Percentiles rank a stretch among this genome's conserved stretches.
Conservation (phyloP, 2,329 filamentous ascomycete species). For the Sodiomyces alkalinus region DNA sequence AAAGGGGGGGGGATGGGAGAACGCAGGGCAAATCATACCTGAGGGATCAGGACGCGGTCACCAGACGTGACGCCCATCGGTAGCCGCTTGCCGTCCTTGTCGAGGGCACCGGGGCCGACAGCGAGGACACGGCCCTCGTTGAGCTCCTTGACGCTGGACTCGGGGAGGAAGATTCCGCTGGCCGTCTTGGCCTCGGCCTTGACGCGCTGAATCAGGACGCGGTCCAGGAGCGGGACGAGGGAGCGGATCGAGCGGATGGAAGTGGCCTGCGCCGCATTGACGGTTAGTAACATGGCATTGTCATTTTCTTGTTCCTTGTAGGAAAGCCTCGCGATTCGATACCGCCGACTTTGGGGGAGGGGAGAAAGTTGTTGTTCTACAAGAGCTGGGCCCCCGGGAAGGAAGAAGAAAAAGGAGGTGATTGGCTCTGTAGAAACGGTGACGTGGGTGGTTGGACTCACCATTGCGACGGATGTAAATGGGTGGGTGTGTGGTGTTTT, state of each 20-base stretch:
- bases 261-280: conserved; percentile 39
- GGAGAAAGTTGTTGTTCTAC: no score
- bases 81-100: conserved; percentile 80
- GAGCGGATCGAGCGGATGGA: conserved; percentile 90
- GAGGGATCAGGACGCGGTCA: conserved; percentile 90
- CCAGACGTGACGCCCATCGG: conserved; percentile 69
- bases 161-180: conserved; percentile 92
- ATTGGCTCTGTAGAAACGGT: no score
- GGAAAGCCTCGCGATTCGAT: no score
- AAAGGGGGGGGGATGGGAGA: neutral
- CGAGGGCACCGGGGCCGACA: conserved; percentile 76
- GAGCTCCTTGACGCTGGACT: conserved; percentile 92
- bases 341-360: no score
- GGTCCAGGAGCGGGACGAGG: conserved; percentile 91
- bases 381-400: no score
- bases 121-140: conserved; percentile 96
- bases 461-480: conserved; percentile 10
- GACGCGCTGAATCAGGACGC: conserved; percentile 92
- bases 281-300: conserved; percentile 1
- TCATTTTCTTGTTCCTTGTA: no score
- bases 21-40: conserved; percentile 41
- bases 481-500: no score
- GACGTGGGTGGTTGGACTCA: no score
- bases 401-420: no score
- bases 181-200: conserved; percentile 96